These are phyloP conservation scores for Rhododendron henanense DNA, from an alignment of 148 eudicot genomes.

Conservation along the genomic window DNA sequence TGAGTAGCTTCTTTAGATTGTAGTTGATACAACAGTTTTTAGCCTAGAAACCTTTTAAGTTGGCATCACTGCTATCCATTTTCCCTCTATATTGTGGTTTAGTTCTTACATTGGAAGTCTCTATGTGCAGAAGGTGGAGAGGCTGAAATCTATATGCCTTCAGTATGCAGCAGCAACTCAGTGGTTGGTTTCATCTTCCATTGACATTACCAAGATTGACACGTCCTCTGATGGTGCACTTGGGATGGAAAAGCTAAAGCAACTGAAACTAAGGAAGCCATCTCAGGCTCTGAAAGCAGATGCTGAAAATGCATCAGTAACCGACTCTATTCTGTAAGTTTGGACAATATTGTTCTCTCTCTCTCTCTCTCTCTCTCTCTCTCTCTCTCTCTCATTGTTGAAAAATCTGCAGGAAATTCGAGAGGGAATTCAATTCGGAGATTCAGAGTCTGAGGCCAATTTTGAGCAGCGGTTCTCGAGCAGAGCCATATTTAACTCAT, in stretches of 20 bases:
- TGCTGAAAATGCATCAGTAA: constrained; percentile 47
- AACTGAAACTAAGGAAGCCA: constrained; percentile 38
- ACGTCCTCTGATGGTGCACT: constrained; percentile 28
- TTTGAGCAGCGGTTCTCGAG: constrained; percentile 74
- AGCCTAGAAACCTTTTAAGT: neutral
- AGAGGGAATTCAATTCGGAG: constrained; percentile 76
- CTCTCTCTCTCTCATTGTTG: constrained; percentile 1
- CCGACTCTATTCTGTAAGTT: constrained; percentile 66
- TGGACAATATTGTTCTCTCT: neutral
- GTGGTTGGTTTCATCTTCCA: constrained; percentile 70
- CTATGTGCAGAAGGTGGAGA: constrained; percentile 82
- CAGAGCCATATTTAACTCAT: constrained; percentile 89
- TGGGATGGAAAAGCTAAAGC: constrained; percentile 28
- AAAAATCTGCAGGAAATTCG: constrained; percentile 75
- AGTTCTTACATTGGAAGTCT: constrained; percentile 14
- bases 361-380: constrained; percentile 9
- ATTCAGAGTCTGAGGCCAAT: constrained; percentile 83
- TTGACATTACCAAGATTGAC: constrained; percentile 38
- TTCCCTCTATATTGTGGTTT: neutral
- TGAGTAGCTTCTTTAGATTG: neutral
- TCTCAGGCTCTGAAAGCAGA: constrained; percentile 43
- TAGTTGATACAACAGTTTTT: neutral
- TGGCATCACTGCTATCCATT: neutral
- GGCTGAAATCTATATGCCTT: constrained; percentile 73
- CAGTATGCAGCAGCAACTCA: constrained; percentile 87